Evolutionary conservation across 106 monocot genomes (phyloP).

Genomic region (Dendrobium chrysotoxum): DNA sequence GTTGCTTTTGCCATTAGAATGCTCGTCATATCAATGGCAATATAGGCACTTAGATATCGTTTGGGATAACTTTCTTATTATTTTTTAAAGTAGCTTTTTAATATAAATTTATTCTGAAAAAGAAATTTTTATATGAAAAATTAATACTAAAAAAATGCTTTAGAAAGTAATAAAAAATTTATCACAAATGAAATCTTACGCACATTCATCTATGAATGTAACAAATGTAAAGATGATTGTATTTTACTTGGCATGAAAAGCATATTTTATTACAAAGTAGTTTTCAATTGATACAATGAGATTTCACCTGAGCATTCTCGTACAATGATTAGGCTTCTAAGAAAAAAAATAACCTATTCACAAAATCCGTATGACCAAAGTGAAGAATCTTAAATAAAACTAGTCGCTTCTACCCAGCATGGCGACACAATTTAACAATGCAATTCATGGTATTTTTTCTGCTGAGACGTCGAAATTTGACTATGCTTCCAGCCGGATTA

Average conservation of each 20-base stretch:
- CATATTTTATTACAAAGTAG: background rate
- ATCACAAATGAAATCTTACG: too few species aligned
- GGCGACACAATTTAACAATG: background rate
- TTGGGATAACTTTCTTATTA: too few species aligned
- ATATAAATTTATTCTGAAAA: too few species aligned
- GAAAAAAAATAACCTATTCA: background rate
- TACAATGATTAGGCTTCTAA: background rate
- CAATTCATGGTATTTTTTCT: background rate
- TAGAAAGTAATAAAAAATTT: too few species aligned
- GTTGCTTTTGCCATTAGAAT: too few species aligned
- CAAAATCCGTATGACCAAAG: background rate
- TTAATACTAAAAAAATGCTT: too few species aligned
- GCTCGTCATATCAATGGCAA: too few species aligned
- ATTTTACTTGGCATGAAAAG: background rate
- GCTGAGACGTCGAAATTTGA: background rate
- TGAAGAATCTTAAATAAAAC: background rate
- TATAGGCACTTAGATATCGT: too few species aligned
- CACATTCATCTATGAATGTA: too few species aligned
- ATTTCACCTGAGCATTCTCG: too few species aligned
- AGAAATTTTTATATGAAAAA: too few species aligned
- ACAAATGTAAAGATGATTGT: background rate
- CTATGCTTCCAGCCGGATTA: background rate
- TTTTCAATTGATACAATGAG: background rate
- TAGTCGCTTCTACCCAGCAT: background rate
- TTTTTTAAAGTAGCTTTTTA: too few species aligned